A percentile compares a stretch with the other conserved stretches of the same genome.
Evolutionary conservation across 768 basidiomycete species (phyloP).

Genomic region (Mycena maculata): DNA sequence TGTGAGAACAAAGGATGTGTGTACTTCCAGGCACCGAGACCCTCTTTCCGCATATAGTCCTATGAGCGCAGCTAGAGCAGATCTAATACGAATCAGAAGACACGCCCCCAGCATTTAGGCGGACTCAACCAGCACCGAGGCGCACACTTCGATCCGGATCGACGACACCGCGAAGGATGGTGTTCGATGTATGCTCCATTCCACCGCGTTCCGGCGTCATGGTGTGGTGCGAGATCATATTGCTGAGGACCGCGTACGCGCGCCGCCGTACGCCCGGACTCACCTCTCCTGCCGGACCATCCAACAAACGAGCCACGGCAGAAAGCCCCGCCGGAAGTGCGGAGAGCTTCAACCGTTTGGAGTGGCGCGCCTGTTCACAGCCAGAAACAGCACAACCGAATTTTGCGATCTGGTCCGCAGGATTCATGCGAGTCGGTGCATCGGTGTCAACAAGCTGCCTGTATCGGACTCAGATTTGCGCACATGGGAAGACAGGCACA

Average conservation of each 20-base stretch:
- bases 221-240: slow-evolving; percentile 57
- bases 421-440: slow-evolving; percentile 43
- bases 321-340: slow-evolving; percentile 49
- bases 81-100: slow-evolving; percentile 46
- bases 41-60: slow-evolving; percentile 53
- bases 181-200: slow-evolving; percentile 47
- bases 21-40: slow-evolving; percentile 44
- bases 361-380: slow-evolving; percentile 44
- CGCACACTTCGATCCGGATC: slow-evolving; percentile 70
- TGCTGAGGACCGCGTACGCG: slow-evolving; percentile 54
- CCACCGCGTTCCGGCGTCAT: slow-evolving; percentile 40
- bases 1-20: slow-evolving; percentile 46
- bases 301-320: slow-evolving; percentile 55
- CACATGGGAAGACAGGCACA: neutral
- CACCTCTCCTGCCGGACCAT: slow-evolving; percentile 60
- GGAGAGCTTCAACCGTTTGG: slow-evolving; percentile 39
- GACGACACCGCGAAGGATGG: slow-evolving; percentile 61
- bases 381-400: slow-evolving; percentile 53
- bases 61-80: slow-evolving; percentile 61
- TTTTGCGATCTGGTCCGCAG: slow-evolving; percentile 47
- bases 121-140: slow-evolving; percentile 73
- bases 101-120: neutral
- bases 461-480: neutral
- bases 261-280: slow-evolving; percentile 58
- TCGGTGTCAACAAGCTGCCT: slow-evolving; percentile 54